Conservation (phyloP, 225 moss, liverwort and hornwort species). For the Thuidium tamariscinum region DNA sequence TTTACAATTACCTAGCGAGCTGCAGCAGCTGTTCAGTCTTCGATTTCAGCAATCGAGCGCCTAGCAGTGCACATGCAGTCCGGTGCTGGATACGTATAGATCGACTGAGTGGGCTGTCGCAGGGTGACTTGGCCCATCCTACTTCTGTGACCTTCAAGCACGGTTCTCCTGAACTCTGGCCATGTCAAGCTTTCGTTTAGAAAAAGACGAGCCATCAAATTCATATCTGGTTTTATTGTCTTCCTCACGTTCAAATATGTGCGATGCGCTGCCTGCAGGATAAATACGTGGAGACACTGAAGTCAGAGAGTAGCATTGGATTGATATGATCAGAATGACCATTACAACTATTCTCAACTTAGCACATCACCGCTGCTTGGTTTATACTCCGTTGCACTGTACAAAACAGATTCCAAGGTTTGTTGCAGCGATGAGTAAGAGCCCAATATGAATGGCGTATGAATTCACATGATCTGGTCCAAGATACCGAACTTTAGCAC, state of each 20-base stretch:
- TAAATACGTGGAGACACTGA: neutral
- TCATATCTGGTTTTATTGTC: constrained; percentile 86
- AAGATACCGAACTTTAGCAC: neutral
- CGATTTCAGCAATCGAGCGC: constrained; percentile 14
- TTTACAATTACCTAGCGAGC: neutral
- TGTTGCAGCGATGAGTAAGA: neutral
- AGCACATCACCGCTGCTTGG: neutral
- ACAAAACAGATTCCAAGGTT: neutral
- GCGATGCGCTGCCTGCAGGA: constrained; percentile 68
- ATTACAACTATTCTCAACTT: neutral
- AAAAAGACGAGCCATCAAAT: constrained; percentile 72
- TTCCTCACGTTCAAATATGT: constrained; percentile 52
- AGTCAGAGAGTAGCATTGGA: neutral
- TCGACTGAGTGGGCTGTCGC: constrained; percentile 61
- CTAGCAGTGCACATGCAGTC: constrained; percentile 81
- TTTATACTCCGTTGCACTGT: neutral
- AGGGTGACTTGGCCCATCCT: constrained; percentile 76
- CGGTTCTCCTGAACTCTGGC: constrained; percentile 43
- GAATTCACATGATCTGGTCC: neutral
- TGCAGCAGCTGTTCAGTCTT: neutral
- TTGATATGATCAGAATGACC: neutral
- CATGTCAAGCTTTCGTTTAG: constrained; percentile 38
- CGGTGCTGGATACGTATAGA: constrained; percentile 90
- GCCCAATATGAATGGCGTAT: neutral
- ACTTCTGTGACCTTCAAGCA: constrained; percentile 50